A percentile compares a stretch with the other conserved stretches of the same genome.
Conservation (phyloP, 371 early-diverging fungal species). For the Mortierella sp. region DNA sequence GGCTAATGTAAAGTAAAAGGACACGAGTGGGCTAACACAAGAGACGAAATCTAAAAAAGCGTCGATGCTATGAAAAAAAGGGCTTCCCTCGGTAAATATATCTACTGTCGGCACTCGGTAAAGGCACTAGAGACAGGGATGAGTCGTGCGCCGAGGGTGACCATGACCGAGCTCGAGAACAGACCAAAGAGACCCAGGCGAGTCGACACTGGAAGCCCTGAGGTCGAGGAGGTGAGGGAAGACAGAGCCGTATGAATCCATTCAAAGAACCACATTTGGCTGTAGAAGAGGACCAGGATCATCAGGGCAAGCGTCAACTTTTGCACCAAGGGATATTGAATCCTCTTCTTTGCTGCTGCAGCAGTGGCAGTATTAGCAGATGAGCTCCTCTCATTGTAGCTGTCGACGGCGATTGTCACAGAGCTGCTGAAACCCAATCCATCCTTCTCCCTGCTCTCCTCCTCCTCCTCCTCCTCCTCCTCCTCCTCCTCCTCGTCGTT, state of each 20-base stretch:
- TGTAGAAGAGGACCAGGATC: conserved; percentile 14
- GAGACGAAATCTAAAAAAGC: background rate
- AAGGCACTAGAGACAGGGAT: background rate
- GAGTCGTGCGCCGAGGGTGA: conserved; percentile 9
- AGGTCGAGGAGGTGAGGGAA: background rate
- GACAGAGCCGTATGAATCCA: conserved; percentile 11
- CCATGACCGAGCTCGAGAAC: conserved; percentile 11
- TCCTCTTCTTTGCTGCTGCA: background rate
- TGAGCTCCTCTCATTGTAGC: background rate
- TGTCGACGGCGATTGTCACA: background rate
- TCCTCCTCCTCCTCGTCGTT: background rate
- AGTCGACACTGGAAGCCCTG: background rate
- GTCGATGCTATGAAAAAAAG: too few relatives aligned
- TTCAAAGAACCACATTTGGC: conserved; percentile 22
- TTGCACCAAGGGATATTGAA: background rate
- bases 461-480: background rate
- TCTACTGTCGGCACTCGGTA: background rate
- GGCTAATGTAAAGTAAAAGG: background rate
- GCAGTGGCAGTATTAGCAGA: too few relatives aligned
- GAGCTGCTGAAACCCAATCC: background rate
- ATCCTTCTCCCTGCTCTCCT: background rate
- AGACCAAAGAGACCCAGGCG: conserved; percentile 9
- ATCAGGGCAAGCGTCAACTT: conserved; percentile 5
- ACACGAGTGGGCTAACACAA: too few relatives aligned
- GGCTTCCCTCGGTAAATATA: background rate